A percentile compares a stretch with the other conserved stretches of the same genome.
Conservation (phyloP, 192 early-diverging fungal genomes). For the Coemansia furcata region DNA sequence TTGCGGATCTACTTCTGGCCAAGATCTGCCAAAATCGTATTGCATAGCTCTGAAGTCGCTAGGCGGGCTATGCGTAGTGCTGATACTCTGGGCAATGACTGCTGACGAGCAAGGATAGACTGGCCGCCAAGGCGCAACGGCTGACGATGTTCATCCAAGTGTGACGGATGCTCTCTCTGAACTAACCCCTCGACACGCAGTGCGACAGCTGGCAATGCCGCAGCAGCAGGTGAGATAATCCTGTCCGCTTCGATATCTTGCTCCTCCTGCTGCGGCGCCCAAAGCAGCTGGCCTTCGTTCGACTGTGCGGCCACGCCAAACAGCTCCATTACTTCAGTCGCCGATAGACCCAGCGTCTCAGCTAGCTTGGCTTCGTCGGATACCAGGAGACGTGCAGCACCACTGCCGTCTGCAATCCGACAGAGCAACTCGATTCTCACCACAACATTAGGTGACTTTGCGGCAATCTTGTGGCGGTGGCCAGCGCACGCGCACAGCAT, state of each 20-base stretch:
- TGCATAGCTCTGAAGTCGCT: slow-evolving; percentile 13
- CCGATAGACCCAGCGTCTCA: slow-evolving; percentile 4
- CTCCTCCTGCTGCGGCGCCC: slow-evolving; percentile 11
- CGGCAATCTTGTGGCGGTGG: slow-evolving; percentile 10
- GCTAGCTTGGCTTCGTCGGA: neutral
- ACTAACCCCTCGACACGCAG: slow-evolving; percentile 15
- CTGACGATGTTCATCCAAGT: slow-evolving; percentile 14
- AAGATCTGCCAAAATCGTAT: slow-evolving; percentile 10
- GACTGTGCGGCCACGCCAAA: slow-evolving; percentile 21
- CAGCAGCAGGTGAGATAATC: slow-evolving; percentile 8
- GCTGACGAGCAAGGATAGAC: slow-evolving; percentile 6
- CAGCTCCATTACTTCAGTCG: slow-evolving; percentile 6
- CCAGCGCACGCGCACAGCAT: slow-evolving; percentile 25
- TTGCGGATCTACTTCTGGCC: neutral
- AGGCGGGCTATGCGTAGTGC: slow-evolving; percentile 13
- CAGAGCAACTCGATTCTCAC: slow-evolving; percentile 12
- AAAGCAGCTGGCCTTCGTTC: slow-evolving; percentile 29
- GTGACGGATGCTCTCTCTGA: neutral
- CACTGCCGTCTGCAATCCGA: slow-evolving; percentile 39
- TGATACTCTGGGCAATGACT: slow-evolving; percentile 9
- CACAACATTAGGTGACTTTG: neutral
- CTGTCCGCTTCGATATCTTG: neutral
- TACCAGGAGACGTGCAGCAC: slow-evolving; percentile 14
- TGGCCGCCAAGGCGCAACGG: slow-evolving; percentile 28
- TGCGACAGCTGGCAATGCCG: neutral